Conservation (phyloP, 1,284 basidiomycete genomes). For the Sparassis latifolia region DNA sequence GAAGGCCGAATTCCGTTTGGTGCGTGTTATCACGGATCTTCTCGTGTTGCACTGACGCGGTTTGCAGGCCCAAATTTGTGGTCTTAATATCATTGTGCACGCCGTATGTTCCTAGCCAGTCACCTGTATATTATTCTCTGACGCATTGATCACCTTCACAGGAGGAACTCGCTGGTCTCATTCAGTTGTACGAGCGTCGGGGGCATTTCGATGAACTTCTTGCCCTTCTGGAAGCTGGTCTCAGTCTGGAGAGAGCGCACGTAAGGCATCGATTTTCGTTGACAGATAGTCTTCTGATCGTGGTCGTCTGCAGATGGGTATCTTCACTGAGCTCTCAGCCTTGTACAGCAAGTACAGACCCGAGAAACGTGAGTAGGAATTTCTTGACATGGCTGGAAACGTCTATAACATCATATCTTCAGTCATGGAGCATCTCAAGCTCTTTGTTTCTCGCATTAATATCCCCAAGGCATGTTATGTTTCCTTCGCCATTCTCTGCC, state of each 20-base stretch:
- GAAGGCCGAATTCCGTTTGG: slow-evolving; percentile 92
- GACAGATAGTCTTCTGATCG: slow-evolving; percentile 1
- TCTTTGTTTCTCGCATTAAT: slow-evolving; percentile 97
- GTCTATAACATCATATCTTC: slow-evolving; percentile 1
- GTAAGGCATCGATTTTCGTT: slow-evolving; percentile 38
- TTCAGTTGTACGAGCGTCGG: slow-evolving; percentile 84
- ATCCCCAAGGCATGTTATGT: slow-evolving; percentile 58
- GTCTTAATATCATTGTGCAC: slow-evolving; percentile 93
- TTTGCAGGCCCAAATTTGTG: slow-evolving; percentile 88
- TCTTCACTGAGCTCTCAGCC: slow-evolving; percentile 93
- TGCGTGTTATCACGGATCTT: slow-evolving; percentile 21
- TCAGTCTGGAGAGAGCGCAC: slow-evolving; percentile 94
- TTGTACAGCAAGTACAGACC: slow-evolving; percentile 97
- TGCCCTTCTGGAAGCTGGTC: slow-evolving; percentile 85
- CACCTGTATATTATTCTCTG: neutral
- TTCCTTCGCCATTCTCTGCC: neutral
- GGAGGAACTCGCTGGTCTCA: slow-evolving; percentile 84
- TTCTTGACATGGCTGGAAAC: neutral
- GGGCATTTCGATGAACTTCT: slow-evolving; percentile 97
- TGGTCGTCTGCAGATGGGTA: slow-evolving; percentile 58
- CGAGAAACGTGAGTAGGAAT: slow-evolving; percentile 67
- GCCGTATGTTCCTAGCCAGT: slow-evolving; percentile 44
- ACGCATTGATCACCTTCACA: slow-evolving; percentile 24
- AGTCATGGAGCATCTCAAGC: slow-evolving; percentile 98
- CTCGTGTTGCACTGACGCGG: slow-evolving; percentile 5